A percentile compares a stretch with the other conserved stretches of the same genome.
Conservation (phyloP, 169 alveolate species). For the Babesia ovata region DNA sequence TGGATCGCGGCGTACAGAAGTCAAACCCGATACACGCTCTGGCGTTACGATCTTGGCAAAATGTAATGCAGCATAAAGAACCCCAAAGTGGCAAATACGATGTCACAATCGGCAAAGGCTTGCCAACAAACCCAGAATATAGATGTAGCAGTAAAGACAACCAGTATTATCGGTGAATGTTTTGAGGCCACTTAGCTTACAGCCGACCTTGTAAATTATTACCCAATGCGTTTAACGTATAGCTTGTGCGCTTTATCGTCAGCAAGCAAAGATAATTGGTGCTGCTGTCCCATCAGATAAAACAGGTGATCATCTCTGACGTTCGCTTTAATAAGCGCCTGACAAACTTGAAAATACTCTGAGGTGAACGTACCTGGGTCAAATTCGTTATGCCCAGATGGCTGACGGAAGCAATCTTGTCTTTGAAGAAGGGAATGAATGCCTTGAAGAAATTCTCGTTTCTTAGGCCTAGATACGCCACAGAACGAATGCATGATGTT, state of each 20-base stretch:
- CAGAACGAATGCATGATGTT: conserved; percentile 50
- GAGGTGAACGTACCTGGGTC: conserved; percentile 51
- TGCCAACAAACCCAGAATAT: background rate
- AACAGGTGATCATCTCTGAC: conserved; percentile 59
- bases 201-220: background rate
- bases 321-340: conserved; percentile 53
- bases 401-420: conserved; percentile 12
- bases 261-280: conserved; percentile 40
- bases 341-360: background rate
- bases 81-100: background rate
- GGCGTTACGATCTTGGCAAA: conserved; percentile 8
- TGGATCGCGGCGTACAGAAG: conserved; percentile 42
- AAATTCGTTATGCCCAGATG: conserved; percentile 44
- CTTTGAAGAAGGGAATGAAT: conserved; percentile 57
- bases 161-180: background rate
- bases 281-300: conserved; percentile 62
- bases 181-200: background rate
- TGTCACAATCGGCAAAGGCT: background rate
- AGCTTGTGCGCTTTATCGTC: conserved; percentile 45
- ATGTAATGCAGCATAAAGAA: background rate
- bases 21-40: conserved; percentile 10
- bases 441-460: conserved; percentile 59
- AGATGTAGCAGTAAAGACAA: background rate
- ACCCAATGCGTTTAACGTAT: conserved; percentile 67
- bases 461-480: conserved; percentile 62